Evolutionary conservation across 2,329 filamentous ascomycete genomes (phyloP).

Genomic region (Cladosporium austrohemisphaericum): DNA sequence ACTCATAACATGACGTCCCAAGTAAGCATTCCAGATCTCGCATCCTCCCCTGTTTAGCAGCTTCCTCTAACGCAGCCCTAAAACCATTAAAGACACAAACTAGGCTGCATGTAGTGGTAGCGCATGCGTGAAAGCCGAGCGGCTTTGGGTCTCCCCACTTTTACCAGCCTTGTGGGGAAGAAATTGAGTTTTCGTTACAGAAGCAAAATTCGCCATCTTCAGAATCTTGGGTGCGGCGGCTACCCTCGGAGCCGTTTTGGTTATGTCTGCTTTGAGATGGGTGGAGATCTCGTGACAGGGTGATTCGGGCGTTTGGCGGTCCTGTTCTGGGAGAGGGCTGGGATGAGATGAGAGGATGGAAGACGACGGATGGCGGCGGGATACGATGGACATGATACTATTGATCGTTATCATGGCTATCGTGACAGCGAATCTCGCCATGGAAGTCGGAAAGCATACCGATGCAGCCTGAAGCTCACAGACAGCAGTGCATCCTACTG

Average conservation of each 20-base stretch:
- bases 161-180: slow-evolving; percentile 8
- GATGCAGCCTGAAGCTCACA: too few relatives aligned
- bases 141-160: background rate
- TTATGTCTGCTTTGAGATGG: background rate
- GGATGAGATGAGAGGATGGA: too few relatives aligned
- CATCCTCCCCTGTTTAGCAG: background rate
- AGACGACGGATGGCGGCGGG: background rate
- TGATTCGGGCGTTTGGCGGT: background rate
- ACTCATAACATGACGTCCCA: slow-evolving; percentile 2
- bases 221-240: background rate
- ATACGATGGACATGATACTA: background rate
- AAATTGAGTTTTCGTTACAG: slow-evolving; percentile 7
- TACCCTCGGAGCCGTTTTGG: slow-evolving; percentile 1
- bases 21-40: slow-evolving; percentile 5
- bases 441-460: too few relatives aligned
- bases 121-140: slow-evolving; percentile 6
- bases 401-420: too few relatives aligned
- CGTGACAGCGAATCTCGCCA: too few relatives aligned
- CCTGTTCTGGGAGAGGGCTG: background rate
- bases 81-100: background rate
- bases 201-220: background rate
- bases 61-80: too few relatives aligned
- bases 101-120: slow-evolving; percentile 1
- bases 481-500: too few relatives aligned
- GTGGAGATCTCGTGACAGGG: background rate